Conservation (phyloP, 225 moss, liverwort and hornwort species). For the Asterella californica region DNA sequence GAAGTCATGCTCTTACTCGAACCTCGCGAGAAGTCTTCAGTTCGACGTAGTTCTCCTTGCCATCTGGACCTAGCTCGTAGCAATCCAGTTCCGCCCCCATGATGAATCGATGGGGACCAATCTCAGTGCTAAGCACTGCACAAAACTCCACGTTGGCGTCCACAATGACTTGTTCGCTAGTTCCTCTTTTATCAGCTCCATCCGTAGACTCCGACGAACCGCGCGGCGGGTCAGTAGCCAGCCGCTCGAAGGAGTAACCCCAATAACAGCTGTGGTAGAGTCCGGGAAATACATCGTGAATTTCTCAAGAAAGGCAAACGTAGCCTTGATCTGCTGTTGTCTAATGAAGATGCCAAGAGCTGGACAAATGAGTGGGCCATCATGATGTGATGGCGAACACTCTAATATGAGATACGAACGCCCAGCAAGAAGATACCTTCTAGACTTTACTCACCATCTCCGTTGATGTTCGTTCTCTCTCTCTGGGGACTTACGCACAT, state of each 20-base stretch:
- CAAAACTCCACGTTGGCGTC: slow-evolving; percentile 97
- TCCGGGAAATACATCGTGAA: background rate
- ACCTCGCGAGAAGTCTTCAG: slow-evolving; percentile 81
- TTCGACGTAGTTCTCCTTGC: slow-evolving; percentile 69
- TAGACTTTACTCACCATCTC: slow-evolving; percentile 40
- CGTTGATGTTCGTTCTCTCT: slow-evolving; percentile 69
- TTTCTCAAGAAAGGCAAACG: background rate
- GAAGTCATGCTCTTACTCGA: background rate
- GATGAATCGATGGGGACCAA: slow-evolving; percentile 91
- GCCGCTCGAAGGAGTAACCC: slow-evolving; percentile 88
- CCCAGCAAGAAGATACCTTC: background rate
- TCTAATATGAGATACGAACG: too few species aligned
- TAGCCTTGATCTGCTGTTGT: too few species aligned
- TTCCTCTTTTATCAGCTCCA: slow-evolving; percentile 40
- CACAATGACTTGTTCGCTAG: slow-evolving; percentile 36
- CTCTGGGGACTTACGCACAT: slow-evolving; percentile 83
- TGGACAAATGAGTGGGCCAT: too few species aligned
- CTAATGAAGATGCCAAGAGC: too few species aligned
- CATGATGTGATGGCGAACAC: too few species aligned
- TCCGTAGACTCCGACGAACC: slow-evolving; percentile 24
- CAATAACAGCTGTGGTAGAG: slow-evolving; percentile 60
- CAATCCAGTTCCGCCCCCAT: slow-evolving; percentile 99
- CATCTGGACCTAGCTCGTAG: slow-evolving; percentile 67
- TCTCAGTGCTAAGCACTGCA: slow-evolving; percentile 87
- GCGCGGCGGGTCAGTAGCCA: slow-evolving; percentile 64